phyloP scores from a whole-genome alignment of 108 stramenopile species.

The Cylindrotheca fusiformis region DNA sequence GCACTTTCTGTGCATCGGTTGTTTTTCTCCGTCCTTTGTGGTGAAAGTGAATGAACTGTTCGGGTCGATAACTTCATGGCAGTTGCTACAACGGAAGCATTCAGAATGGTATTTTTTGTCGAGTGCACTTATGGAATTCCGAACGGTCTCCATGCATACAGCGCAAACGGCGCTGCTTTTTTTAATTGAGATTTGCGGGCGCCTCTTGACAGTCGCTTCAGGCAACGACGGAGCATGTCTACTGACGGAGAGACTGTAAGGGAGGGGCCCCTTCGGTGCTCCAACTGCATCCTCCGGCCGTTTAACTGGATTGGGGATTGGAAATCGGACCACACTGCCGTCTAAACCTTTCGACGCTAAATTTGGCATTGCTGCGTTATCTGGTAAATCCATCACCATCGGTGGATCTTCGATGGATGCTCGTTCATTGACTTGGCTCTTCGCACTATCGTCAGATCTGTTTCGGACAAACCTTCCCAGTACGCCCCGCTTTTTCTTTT shows the following conservation, averaged over 20 bases:
- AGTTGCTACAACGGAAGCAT: slow-evolving; percentile 54
- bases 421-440: neutral
- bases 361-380: neutral
- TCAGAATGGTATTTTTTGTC: slow-evolving; percentile 39
- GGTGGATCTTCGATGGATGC: neutral
- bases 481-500: slow-evolving; percentile 5
- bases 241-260: slow-evolving; percentile 6
- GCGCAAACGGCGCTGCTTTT: neutral
- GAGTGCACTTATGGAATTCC: slow-evolving; percentile 13
- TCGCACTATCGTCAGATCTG: neutral
- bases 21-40: slow-evolving; percentile 8
- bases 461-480: slow-evolving; percentile 1
- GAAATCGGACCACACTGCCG: slow-evolving; percentile 2
- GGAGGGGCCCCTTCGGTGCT: slow-evolving; percentile 10
- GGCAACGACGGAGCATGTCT: slow-evolving; percentile 1
- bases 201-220: slow-evolving; percentile 9
- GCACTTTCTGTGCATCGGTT: slow-evolving; percentile 48
- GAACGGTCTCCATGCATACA: slow-evolving; percentile 7
- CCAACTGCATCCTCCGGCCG: slow-evolving; percentile 7
- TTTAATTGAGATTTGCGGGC: neutral
- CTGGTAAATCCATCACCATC: neutral
- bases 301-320: slow-evolving; percentile 4
- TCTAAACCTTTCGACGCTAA: neutral
- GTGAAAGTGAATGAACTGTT: slow-evolving; percentile 27
- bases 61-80: slow-evolving; percentile 45